These are phyloP conservation scores for Emmonsia crescens DNA, from an alignment of 2,329 filamentous ascomycete species.

Conservation along the genomic window DNA sequence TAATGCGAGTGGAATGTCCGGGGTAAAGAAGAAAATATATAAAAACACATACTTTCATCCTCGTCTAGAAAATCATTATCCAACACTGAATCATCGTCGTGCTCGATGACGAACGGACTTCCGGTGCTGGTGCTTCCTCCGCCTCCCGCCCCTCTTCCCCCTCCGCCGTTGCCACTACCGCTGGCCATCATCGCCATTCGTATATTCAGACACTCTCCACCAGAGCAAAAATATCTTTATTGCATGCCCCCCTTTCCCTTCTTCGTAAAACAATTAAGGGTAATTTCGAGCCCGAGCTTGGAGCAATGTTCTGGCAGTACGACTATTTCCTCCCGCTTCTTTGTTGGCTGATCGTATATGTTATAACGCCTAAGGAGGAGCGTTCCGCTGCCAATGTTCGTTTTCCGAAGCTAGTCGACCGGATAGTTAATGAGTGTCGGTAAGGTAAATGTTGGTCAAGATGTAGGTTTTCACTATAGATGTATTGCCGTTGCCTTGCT, in stretches of 20 bases:
- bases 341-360: not conserved
- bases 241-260: not conserved
- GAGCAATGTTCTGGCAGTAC: not conserved
- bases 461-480: not conserved
- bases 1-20: not conserved
- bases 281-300: not conserved
- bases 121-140: slow-evolving; percentile 25
- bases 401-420: not conserved
- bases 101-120: slow-evolving; percentile 47
- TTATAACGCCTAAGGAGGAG: not conserved
- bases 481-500: not conserved
- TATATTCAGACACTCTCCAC: slow-evolving; percentile 2
- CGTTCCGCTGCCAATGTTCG: not conserved
- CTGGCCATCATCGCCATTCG: slow-evolving; percentile 25
- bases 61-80: slow-evolving; percentile 68
- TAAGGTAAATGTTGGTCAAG: not conserved
- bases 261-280: not conserved
- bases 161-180: slow-evolving; percentile 13
- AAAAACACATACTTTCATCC: slow-evolving; percentile 47
- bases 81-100: slow-evolving; percentile 50
- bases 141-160: slow-evolving; percentile 1
- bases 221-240: not conserved
- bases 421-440: not conserved
- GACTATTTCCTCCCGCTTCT: not conserved
- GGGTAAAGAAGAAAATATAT: not conserved